Evolutionary conservation across 257 asterid species (phyloP), one percentile per base, ranked within the genome.

Genomic region (Anisodus tanguticus): DNA sequence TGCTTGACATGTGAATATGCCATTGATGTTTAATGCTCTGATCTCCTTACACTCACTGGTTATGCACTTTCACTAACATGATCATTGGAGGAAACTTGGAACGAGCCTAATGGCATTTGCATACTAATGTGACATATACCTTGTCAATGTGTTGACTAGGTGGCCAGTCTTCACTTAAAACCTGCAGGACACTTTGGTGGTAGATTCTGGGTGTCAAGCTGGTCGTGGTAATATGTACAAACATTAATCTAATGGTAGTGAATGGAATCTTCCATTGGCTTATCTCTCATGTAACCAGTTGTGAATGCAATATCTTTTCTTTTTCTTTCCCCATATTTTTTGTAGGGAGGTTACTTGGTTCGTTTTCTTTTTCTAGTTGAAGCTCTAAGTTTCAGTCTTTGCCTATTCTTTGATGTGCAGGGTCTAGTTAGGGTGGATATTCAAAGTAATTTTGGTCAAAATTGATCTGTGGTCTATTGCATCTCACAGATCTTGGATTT

Each of bases 391-490:
- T 72, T 72, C 80, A 19, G 60, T 47, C 43, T 72, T 45, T 47
- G 60, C 80, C 80, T 72, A 47, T 1, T 47, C 35, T 72, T 72
- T 47, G 16, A 47, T 11, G 55, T 45, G 60, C 60, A 49, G 80
- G 15, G 57, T 72, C 43, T 72, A 72, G 59, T 47, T 47, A 47
- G 7, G 43, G 35, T 59, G 45, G 80, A 64, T 82, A 66, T 8
- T 82, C 8, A 35, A 76, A 12, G 63, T 76, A 51, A 15, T 82
- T 82, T 55, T 49, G 53, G 19, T 17, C 53, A 31, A 74, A 31
- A 9, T 84, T 71, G 37, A 47, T 13, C 11, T 67, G 43, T n/a
- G 84, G 55, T 83, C 66, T 66, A 81, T 19, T 70, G 68, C 78
- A 76, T 76, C 63, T 51, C 81, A 76, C 22, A 26, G 63, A 51